These are phyloP conservation scores for Paecilomyces sp. DNA, from an alignment of 2,329 filamentous ascomycete genomes.

Conservation along the genomic window DNA sequence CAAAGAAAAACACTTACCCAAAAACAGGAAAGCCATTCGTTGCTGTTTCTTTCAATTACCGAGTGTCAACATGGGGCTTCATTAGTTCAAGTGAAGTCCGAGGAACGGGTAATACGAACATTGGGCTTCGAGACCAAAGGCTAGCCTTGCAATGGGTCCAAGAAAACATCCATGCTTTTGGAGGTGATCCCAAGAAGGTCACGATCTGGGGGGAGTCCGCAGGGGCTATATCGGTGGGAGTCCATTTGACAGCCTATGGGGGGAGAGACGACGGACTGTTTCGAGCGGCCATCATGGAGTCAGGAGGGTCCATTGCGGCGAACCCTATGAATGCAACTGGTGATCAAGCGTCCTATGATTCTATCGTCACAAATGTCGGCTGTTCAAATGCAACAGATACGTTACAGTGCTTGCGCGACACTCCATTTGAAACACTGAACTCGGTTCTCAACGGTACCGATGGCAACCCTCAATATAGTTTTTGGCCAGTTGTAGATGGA, in stretches of 20 bases:
- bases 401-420: conserved; percentile 57
- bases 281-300: conserved; percentile 45
- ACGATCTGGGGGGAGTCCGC: conserved; percentile 52
- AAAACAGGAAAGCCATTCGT: conserved; percentile 42
- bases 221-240: conserved; percentile 44
- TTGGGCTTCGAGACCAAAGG: conserved; percentile 43
- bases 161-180: conserved; percentile 28
- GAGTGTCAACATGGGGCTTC: conserved; percentile 48
- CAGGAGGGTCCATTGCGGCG: conserved; percentile 44
- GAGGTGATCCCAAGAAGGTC: conserved; percentile 26
- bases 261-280: conserved; percentile 51
- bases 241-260: conserved; percentile 48
- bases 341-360: conserved; percentile 50
- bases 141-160: conserved; percentile 31
- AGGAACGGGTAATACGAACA: conserved; percentile 44
- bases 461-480: conserved; percentile 25
- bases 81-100: conserved; percentile 40
- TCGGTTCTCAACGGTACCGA: conserved; percentile 41
- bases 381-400: conserved; percentile 53
- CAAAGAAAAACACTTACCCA: neutral
- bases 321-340: conserved; percentile 32
- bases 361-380: conserved; percentile 51
- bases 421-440: conserved; percentile 55
- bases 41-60: conserved; percentile 49
- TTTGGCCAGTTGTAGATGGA: conserved; percentile 45